phyloP scores from a whole-genome alignment of 192 early-diverging fungal species.

The Backusella parvicylindrica region DNA sequence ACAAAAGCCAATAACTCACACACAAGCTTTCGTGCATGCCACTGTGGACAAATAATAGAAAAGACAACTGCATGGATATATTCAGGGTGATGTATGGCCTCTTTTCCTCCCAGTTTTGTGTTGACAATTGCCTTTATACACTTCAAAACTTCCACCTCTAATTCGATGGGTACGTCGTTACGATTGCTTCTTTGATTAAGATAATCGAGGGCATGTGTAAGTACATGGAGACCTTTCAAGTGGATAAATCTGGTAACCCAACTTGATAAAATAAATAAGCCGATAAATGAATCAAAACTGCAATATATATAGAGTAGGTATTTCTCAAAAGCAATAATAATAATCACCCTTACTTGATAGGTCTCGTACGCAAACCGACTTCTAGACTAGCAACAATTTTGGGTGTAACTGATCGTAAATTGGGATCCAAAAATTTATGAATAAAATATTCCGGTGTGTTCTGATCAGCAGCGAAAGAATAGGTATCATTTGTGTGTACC shows the following conservation, averaged over 20 bases:
- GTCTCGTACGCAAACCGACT: conserved; percentile 48
- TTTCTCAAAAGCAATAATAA: neutral
- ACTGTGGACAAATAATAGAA: conserved; percentile 68
- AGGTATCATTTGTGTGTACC: neutral
- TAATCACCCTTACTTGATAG: conserved; percentile 48
- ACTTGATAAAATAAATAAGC: conserved; percentile 21
- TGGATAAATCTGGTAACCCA: conserved; percentile 80
- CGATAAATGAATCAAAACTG: neutral
- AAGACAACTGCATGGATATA: conserved; percentile 68
- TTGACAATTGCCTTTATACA: conserved; percentile 75
- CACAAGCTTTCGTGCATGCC: conserved; percentile 64
- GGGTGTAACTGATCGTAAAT: conserved; percentile 42
- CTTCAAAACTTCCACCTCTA: conserved; percentile 77
- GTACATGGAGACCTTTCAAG: conserved; percentile 63
- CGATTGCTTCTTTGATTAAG: conserved; percentile 18
- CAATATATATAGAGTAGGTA: neutral
- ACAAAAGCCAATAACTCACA: conserved; percentile 73
- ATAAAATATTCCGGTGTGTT: conserved; percentile 56
- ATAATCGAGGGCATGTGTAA: conserved; percentile 57
- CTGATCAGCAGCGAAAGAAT: conserved; percentile 21
- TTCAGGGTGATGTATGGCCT: conserved; percentile 61
- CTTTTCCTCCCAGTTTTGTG: conserved; percentile 64
- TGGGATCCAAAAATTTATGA: conserved; percentile 43
- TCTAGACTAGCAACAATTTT: conserved; percentile 43
- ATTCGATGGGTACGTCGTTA: conserved; percentile 57